Evolutionary conservation across 371 early-diverging fungal species (phyloP), one percentile per base, ranked within the genome.

Genomic region (Nematocida displodere): DNA sequence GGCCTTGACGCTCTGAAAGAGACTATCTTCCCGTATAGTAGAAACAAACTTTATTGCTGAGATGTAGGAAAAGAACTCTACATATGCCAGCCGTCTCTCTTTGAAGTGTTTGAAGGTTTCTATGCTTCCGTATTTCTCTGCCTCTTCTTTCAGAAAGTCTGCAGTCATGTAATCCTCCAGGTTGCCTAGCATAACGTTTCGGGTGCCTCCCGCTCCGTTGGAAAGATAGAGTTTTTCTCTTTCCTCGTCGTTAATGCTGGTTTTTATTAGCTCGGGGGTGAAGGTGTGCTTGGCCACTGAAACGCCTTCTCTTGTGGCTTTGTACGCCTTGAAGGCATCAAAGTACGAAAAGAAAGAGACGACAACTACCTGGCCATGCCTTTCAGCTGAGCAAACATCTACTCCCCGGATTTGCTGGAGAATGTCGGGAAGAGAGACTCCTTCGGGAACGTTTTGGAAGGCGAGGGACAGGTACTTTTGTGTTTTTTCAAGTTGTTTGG

Each of bases 101-200:
- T 52, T 31, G 20, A 71, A 67, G 29, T 71, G 46, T 31, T 71
- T 71, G 7, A 71, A 31, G 7, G 39, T 24, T 37, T 71, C 75
- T n/a, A 71, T 56, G 20, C 13, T 48, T 1, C 75, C 75, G 39
- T 56, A 71, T 54, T 71, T 71, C 49, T 71, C 75, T 20, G 75
- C 75, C 33, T 71, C 75, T 31, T 71, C 75, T 13, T 62, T 13
- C 13, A 71, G 49, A 53, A 71, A 71, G 1, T 61, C 75, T 2
- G 37, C 59, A n/a, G 44, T 36, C 75, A 71, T 71, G 58, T 49
- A 71, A 39, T 71, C 75, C 15, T 71, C 75, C 26, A 71, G 33
- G 29, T 53, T 62, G 24, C 33, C 17, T 20, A 71, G 75, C 55
- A 58, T 50, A 7, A 71, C 37, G 22, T 50, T 58, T 8, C 75